Conservation (phyloP, 768 basidiomycete genomes). For the Favolaschia claudopus region DNA sequence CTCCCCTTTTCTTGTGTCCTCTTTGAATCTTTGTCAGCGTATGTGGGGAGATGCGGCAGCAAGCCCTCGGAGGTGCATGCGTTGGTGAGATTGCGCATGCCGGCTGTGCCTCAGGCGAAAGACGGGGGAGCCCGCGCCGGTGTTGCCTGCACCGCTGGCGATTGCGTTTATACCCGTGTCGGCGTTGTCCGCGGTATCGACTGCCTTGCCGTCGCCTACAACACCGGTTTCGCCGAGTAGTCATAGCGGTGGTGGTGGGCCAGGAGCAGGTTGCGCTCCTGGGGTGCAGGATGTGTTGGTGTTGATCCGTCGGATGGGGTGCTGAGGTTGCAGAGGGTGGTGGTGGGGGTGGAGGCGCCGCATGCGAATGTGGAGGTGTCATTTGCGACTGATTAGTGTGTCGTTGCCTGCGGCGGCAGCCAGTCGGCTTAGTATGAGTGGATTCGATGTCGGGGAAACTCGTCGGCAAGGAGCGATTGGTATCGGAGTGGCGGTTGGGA, state of each 20-base stretch:
- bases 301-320: conserved; percentile 64
- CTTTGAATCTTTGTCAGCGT: no score
- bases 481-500: conserved; percentile 76
- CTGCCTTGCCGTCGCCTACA: conserved; percentile 39
- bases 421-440: conserved; percentile 41
- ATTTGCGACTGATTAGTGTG: conserved; percentile 54
- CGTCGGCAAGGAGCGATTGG: conserved; percentile 43
- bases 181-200: conserved; percentile 26
- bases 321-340: conserved; percentile 58
- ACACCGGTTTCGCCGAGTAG: conserved; percentile 13
- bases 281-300: conserved; percentile 73
- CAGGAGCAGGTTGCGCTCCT: conserved; percentile 30
- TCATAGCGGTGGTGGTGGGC: no score
- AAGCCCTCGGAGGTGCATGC: conserved; percentile 67
- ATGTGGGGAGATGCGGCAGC: no score
- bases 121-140: background rate
- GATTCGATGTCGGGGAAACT: conserved; percentile 39
- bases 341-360: conserved; percentile 51
- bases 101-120: background rate
- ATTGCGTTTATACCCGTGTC: conserved; percentile 61
- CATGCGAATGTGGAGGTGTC: conserved; percentile 35
- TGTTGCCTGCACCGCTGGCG: conserved; percentile 52
- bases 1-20: no score
- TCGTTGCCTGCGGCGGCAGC: conserved; percentile 61
- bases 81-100: conserved; percentile 57